Base-by-base conservation (phyloP, 106 monocot genomes). In the Chionographis japonica region DNA sequence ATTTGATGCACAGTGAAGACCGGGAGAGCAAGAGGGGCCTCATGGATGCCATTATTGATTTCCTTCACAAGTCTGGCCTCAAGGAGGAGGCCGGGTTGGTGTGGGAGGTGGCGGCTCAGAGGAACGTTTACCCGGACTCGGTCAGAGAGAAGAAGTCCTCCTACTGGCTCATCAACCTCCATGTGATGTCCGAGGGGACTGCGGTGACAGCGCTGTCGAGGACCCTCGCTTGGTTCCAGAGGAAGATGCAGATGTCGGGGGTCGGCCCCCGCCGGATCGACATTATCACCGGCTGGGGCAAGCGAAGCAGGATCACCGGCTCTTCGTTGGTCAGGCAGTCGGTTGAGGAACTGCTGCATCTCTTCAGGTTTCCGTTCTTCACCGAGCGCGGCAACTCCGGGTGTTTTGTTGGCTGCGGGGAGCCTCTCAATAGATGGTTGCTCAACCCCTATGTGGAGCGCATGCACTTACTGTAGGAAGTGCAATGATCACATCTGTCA, bases 161-260 rank as follows among this genome's bases (percentile, higher is more conserved):
- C 1, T 84, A 89, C 60, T 97, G 97, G 97, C 77, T 87, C 37
- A 87, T 97, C 12, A 97, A 97, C 76, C 86, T 97, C 20, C 97
- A 97, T 77, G 76, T 97, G 49, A 97, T 97, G 97, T 97, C 97
- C 1, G 89, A 92, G 59, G 97, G 97, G 49, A 97, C 97, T 15
- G 97, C 97, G 14, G 52, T 90, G 8, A 91, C 78, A 12, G 97
- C 92, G 46, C 38, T 97, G 60, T 92, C 92, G 7, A 89, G 97
- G 67, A 92, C 87, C 1, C 75, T 97, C 11, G 92, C 97, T 2
- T 89, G 89, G 87, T 92, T 97, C 56, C 89, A 78, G 6, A 86
- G 70, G 49, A 64, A 78, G 67, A 69, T 89, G 53, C 56, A 89
- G 1, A 69, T 13, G 2, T 78, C 86, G 10, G 92, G 92, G 1